Conservation (phyloP, 1,139 yeast species). For the Geotrichum aggregatum region DNA sequence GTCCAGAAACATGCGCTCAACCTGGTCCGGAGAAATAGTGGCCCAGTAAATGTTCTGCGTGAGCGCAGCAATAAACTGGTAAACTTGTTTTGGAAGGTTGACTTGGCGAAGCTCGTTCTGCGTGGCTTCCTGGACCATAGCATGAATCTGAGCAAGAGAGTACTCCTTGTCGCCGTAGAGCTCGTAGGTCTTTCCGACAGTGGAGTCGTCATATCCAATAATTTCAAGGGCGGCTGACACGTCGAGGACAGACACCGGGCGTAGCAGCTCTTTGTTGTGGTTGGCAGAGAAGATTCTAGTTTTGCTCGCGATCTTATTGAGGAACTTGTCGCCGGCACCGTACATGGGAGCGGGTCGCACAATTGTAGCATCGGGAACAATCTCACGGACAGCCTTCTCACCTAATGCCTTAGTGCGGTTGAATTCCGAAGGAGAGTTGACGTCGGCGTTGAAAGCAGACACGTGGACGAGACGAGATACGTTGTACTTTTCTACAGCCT, state of each 20-base stretch:
- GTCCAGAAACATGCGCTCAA: constrained; percentile 69
- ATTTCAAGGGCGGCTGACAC: constrained; percentile 76
- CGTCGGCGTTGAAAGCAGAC: constrained; percentile 74
- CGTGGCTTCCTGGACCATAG: constrained; percentile 62
- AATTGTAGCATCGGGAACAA: constrained; percentile 71
- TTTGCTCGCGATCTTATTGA: constrained; percentile 54
- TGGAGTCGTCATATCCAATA: constrained; percentile 77
- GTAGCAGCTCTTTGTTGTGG: constrained; percentile 57
- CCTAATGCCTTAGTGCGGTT: constrained; percentile 80
- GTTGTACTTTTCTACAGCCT: constrained; percentile 65
- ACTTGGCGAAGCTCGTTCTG: constrained; percentile 43
- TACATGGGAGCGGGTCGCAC: constrained; percentile 83
- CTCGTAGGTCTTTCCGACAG: constrained; percentile 73
- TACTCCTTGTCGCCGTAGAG: constrained; percentile 68
- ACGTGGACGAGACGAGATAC: constrained; percentile 77
- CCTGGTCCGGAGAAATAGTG: constrained; percentile 66
- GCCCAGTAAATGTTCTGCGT: constrained; percentile 64
- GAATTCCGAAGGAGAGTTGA: constrained; percentile 61
- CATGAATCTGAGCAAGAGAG: constrained; percentile 62
- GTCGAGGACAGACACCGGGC: constrained; percentile 74
- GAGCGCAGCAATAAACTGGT: constrained; percentile 46
- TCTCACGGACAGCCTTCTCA: constrained; percentile 65
- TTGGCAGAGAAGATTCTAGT: constrained; percentile 61
- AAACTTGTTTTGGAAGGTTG: constrained; percentile 53
- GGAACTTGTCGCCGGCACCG: constrained; percentile 70